Percentiles rank a stretch among this genome's conserved stretches.
Conservation (phyloP, 148 eudicot genomes). For the Oxyria digyna region DNA sequence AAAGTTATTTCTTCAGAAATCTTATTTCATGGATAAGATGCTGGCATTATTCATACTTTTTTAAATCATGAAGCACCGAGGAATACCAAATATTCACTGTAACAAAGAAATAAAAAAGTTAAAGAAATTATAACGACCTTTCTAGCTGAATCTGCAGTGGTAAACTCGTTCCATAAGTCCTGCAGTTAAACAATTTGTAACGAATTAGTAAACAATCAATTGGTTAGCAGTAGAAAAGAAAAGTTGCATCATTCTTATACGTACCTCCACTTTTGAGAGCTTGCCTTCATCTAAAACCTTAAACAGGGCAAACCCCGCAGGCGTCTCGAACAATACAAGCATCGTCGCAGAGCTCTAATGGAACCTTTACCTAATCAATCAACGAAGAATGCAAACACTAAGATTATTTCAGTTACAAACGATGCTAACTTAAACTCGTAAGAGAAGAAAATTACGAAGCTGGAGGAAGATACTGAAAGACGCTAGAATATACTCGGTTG, state of each 20-base stretch:
- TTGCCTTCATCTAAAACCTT: conserved; percentile 17
- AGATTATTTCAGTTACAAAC: neutral
- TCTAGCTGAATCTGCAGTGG: conserved; percentile 66
- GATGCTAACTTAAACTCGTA: neutral
- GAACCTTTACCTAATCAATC: neutral
- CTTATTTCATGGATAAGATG: neutral
- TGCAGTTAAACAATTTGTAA: conserved; percentile 15
- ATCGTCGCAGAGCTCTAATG: conserved; percentile 4
- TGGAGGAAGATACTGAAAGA: too few species aligned
- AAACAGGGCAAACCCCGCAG: conserved; percentile 20
- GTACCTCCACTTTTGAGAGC: conserved; percentile 10
- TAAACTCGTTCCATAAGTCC: conserved; percentile 76
- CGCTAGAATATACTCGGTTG: too few species aligned
- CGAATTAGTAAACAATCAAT: neutral
- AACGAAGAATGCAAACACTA: neutral
- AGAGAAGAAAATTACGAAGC: neutral
- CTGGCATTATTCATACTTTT: neutral
- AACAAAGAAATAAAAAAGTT: neutral
- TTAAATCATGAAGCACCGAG: neutral
- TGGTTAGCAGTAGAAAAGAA: neutral
- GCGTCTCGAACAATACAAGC: conserved; percentile 17
- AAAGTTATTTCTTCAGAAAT: neutral
- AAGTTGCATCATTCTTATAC: neutral
- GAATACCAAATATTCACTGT: neutral
- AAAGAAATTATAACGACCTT: conserved; percentile 30